phyloP scores from a whole-genome alignment of 164 flowering plant genomes.

The Tetrastigma voinierianum region DNA sequence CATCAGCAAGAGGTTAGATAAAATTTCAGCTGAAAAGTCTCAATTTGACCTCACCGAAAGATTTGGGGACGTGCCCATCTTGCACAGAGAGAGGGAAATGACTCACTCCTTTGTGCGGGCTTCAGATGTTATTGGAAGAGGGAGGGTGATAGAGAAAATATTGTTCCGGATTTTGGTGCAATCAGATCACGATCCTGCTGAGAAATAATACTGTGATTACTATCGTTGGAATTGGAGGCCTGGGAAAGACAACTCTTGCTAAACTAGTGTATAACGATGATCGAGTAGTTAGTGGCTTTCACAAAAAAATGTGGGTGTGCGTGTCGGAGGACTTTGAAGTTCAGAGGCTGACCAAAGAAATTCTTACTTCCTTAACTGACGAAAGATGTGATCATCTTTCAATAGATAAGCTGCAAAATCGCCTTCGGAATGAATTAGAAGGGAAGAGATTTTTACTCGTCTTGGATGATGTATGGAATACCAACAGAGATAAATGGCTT shows the following conservation, averaged over 20 bases:
- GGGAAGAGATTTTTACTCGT: neutral
- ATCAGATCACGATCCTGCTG: neutral
- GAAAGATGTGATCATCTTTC: neutral
- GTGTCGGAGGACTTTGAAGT: neutral
- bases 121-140: constrained; percentile 8
- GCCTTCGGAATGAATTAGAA: neutral
- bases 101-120: constrained; percentile 1
- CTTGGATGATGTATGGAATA: neutral
- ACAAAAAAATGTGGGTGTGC: neutral
- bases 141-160: neutral
- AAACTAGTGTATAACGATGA: neutral
- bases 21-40: neutral
- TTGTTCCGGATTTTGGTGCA: neutral
- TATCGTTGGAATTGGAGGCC: neutral
- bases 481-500: neutral
- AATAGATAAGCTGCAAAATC: neutral
- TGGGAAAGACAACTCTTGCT: neutral
- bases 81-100: neutral
- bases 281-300: neutral
- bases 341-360: neutral
- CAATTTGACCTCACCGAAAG: neutral
- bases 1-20: neutral
- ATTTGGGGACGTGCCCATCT: neutral
- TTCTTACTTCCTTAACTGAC: neutral
- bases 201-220: neutral